These are phyloP conservation scores for Acanthamoeba lugdunensis DNA, from an alignment of 208 protist genomes.

Conservation along the genomic window DNA sequence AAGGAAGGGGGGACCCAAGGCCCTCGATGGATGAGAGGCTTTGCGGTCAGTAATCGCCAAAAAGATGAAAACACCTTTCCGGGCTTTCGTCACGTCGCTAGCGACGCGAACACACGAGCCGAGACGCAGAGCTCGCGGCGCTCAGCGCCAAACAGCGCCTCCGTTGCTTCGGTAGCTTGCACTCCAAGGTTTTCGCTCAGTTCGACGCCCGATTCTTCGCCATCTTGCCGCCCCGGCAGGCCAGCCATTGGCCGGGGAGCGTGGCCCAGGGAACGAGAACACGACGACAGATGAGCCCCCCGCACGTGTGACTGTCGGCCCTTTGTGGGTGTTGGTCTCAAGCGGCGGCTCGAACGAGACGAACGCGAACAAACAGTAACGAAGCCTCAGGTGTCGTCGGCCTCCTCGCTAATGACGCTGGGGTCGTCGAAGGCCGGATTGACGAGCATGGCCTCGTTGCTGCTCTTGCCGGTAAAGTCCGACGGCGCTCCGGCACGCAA, in stretches of 20 bases:
- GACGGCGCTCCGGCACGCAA: background rate
- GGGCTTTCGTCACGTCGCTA: too few relatives aligned
- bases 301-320: too few relatives aligned
- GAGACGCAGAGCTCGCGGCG: too few relatives aligned
- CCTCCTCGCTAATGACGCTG: background rate
- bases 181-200: background rate
- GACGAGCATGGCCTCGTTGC: background rate
- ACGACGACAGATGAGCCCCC: too few relatives aligned
- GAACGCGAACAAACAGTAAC: too few relatives aligned
- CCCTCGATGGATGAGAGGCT: background rate
- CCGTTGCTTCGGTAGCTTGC: background rate
- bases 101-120: too few relatives aligned
- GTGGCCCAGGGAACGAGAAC: background rate
- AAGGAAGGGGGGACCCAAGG: background rate
- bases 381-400: too few relatives aligned
- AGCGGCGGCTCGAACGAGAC: too few relatives aligned
- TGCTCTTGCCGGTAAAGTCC: background rate
- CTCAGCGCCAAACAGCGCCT: background rate
- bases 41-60: background rate
- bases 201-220: background rate
- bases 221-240: background rate
- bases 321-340: too few relatives aligned
- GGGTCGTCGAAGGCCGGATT: background rate
- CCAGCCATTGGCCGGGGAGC: background rate
- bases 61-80: too few relatives aligned